Evolutionary conservation across 768 basidiomycete species (phyloP), one percentile per base, ranked within the genome.

Genomic region (Pisolithus tinctorius): DNA sequence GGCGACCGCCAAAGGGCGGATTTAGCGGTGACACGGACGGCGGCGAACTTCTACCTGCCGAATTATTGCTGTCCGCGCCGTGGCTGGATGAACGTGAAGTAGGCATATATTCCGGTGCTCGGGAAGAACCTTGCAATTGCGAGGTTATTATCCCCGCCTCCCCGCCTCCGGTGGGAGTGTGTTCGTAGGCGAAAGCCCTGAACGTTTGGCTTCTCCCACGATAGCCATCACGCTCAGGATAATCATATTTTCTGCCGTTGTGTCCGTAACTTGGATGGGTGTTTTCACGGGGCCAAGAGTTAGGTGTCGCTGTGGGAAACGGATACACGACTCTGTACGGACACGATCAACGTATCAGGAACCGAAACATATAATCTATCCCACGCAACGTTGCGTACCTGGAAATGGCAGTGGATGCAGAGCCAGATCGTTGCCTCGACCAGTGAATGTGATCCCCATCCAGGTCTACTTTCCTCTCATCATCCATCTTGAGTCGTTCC

Each of bases 401-500:
- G 43, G 43, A 44, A 10, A 29, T 16, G 27, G 43, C 43, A 4
- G 23, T 29, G 43, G 76, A 72, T 20, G 69, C 63, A 17, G 78
- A 74, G 30, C 73, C 51, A 7, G 78, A 75, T 38, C 74, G 73
- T 48, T 76, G 69, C 55, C 74, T 70, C 39, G 65, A 58, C 69
- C 74, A 73, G 68, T 47, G 58, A 50, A 47, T 57, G 39, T 56
- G 61, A 23, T 55, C 58, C 29, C 36, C 36, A 62, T 66, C 27
- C 58, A 51, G 43, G 54, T 67, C 44, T n/a, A 26, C 9, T 13
- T 29, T 45, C 10, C 25, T 47, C 36, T 76, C 72, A 47, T 83
- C 82, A 20, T 82, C 79, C 55, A 76, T 73, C 50, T 72, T 75
- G n/a, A 88, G 66, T 26, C 86, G 75, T 49, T 80, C 71, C 44